Evolutionary conservation across 192 early-diverging fungal species (phyloP).

Genomic region (Backusella westeae): DNA sequence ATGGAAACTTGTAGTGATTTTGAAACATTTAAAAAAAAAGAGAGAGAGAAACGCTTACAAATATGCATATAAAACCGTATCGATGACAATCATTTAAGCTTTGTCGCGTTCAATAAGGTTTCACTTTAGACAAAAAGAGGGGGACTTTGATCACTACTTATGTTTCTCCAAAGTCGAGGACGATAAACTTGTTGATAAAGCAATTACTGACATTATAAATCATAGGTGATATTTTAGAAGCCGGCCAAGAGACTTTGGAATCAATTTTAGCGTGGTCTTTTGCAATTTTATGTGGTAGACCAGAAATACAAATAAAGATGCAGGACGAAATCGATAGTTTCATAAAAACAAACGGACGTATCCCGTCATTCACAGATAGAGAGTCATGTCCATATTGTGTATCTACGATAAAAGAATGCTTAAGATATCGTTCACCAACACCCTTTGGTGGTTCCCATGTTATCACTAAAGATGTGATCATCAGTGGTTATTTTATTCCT

Average conservation of each 20-base stretch:
- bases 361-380: background rate
- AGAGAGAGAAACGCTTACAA: background rate
- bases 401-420: background rate
- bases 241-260: background rate
- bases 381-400: background rate
- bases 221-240: background rate
- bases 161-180: background rate
- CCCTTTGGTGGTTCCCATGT: background rate
- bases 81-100: too few relatives aligned
- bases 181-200: background rate
- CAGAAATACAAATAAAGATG: conserved; percentile 14
- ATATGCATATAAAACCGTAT: too few relatives aligned
- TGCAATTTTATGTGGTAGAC: conserved; percentile 10
- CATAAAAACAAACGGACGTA: background rate
- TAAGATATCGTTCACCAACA: background rate
- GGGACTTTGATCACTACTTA: background rate
- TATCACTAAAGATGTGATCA: background rate
- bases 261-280: conserved; percentile 11
- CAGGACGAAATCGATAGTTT: conserved; percentile 10
- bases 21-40: background rate
- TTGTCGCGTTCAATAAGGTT: too few relatives aligned
- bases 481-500: background rate
- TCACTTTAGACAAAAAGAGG: background rate
- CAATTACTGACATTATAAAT: background rate
- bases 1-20: too few relatives aligned